These are phyloP conservation scores for Aspergillus wentii DNA, from an alignment of 495 filamentous ascomycete genomes.

Conservation along the genomic window DNA sequence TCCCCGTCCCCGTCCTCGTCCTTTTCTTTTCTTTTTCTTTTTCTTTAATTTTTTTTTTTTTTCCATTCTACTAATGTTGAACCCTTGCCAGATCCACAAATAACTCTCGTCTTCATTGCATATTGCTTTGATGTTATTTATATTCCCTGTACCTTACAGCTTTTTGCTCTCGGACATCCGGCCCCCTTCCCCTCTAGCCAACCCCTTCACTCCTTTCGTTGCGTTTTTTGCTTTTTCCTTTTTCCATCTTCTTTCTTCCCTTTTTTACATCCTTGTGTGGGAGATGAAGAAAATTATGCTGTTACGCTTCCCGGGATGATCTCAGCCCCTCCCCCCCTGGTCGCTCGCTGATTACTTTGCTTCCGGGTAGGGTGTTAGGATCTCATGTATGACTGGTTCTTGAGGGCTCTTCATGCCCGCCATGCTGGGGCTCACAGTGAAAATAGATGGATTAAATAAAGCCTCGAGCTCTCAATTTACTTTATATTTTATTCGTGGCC, in stretches of 20 bases:
- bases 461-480: too few relatives aligned
- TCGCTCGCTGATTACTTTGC: conserved; percentile 15
- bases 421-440: conserved; percentile 1
- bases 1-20: not conserved
- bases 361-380: conserved; percentile 11
- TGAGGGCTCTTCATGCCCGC: conserved; percentile 3
- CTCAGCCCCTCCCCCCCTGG: too few relatives aligned
- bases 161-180: too few relatives aligned
- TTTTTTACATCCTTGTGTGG: too few relatives aligned
- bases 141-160: conserved; percentile 7
- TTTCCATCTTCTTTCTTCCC: conserved; percentile 5
- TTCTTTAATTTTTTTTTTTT: not conserved
- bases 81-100: conserved; percentile 11
- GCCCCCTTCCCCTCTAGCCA: too few relatives aligned
- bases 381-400: conserved; percentile 10
- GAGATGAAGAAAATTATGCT: too few relatives aligned
- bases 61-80: conserved; percentile 5
- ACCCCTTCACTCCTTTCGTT: too few relatives aligned
- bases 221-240: conserved; percentile 1
- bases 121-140: conserved; percentile 12
- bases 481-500: too few relatives aligned
- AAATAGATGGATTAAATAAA: too few relatives aligned
- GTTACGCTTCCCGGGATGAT: too few relatives aligned
- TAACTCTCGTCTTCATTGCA: conserved; percentile 9
- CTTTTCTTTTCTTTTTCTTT: conserved; percentile 1